A percentile compares a stretch with the other conserved stretches of the same genome.
Conservation (phyloP, 805 yeast species). For the Candida morakotiae region DNA sequence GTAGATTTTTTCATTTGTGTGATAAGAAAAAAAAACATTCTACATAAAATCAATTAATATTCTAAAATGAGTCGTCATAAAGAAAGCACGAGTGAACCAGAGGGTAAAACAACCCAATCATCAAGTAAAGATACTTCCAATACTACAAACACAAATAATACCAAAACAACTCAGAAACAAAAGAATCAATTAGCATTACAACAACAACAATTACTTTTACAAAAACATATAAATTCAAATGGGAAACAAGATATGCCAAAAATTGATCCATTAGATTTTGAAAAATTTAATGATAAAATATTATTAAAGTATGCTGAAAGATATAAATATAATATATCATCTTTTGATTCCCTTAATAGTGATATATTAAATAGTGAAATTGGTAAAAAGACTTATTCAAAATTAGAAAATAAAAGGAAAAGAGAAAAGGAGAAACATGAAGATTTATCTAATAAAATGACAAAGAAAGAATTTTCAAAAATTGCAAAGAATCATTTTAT, state of each 20-base stretch:
- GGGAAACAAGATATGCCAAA: slow-evolving; percentile 58
- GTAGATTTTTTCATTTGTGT: too few species aligned
- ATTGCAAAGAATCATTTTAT: slow-evolving; percentile 68
- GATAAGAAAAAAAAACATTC: too few species aligned
- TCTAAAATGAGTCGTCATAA: slow-evolving; percentile 11
- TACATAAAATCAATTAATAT: too few species aligned
- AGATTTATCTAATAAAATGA: slow-evolving; percentile 31
- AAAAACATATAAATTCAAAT: slow-evolving; percentile 69
- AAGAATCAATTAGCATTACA: slow-evolving; percentile 61
- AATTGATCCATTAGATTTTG: slow-evolving; percentile 66
- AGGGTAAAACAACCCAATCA: slow-evolving; percentile 18
- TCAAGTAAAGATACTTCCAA: slow-evolving; percentile 8
- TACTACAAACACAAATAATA: not conserved
- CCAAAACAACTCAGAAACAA: slow-evolving; percentile 28
- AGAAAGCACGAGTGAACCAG: slow-evolving; percentile 37
- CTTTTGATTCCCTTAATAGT: slow-evolving; percentile 64
- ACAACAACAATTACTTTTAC: slow-evolving; percentile 62
- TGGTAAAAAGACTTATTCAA: slow-evolving; percentile 61
- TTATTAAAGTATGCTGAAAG: slow-evolving; percentile 65
- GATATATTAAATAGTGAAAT: slow-evolving; percentile 64
- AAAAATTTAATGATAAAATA: slow-evolving; percentile 54
- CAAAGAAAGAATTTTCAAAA: slow-evolving; percentile 57
- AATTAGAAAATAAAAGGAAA: slow-evolving; percentile 18
- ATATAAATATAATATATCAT: slow-evolving; percentile 53
- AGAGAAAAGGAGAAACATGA: slow-evolving; percentile 6